Percentiles rank a stretch among this genome's conserved stretches.
phyloP scores from a whole-genome alignment of 2,329 filamentous ascomycete species.

The Fonsecaea nubica region DNA sequence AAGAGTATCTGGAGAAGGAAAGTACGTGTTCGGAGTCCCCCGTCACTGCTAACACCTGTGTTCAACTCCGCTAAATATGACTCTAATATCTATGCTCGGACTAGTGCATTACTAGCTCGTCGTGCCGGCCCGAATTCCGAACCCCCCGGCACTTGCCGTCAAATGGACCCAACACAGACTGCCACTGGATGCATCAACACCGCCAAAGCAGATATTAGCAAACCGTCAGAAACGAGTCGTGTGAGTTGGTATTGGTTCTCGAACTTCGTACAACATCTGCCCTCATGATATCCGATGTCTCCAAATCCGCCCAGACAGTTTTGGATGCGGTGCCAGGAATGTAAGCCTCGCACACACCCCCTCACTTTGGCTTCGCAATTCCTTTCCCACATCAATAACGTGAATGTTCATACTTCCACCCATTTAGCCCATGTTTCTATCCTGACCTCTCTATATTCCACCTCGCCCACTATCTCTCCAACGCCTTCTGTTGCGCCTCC shows the following conservation, averaged over 20 bases:
- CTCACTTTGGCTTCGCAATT: not conserved
- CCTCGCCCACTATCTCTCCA: not conserved
- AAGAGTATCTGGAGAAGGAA: no score
- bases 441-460: not conserved
- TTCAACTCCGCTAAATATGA: not conserved
- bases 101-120: not conserved
- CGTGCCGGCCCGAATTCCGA: not conserved
- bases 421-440: not conserved
- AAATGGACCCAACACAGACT: no score
- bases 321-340: not conserved
- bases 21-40: no score
- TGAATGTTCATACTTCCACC: not conserved
- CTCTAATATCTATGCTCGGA: not conserved
- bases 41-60: no score
- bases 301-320: not conserved
- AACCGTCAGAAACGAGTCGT: not conserved
- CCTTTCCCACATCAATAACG: not conserved
- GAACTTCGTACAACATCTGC: not conserved
- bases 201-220: not conserved
- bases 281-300: not conserved
- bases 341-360: slow-evolving; percentile 1
- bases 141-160: not conserved
- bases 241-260: not conserved
- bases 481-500: not conserved
- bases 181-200: not conserved